Conservation (phyloP, 352 stramenopile genomes). For the Pythium biforme region DNA sequence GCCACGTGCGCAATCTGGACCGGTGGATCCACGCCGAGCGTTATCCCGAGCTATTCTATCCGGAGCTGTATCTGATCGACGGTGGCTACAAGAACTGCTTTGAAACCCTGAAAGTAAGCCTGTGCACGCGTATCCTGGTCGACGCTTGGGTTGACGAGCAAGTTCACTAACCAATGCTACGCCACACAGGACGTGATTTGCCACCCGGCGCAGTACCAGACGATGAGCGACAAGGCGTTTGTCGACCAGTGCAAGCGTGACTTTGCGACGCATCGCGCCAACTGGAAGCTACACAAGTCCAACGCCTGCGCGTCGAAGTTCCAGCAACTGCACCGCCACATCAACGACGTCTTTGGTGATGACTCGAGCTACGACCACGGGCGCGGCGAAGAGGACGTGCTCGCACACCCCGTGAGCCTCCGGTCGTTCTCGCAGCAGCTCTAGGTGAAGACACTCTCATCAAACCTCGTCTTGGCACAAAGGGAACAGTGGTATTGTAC, state of each 20-base stretch:
- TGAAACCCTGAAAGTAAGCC: constrained; percentile 35
- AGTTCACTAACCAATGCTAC: no score
- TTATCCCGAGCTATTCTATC: constrained; percentile 66
- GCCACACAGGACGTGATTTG: constrained; percentile 36
- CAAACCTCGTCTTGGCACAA: no score
- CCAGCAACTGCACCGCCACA: constrained; percentile 25
- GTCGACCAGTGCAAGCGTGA: constrained; percentile 42
- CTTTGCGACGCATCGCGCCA: constrained; percentile 43
- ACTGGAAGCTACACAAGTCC: constrained; percentile 53
- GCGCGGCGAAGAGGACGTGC: background rate
- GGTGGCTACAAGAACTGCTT: constrained; percentile 76
- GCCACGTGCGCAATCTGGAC: constrained; percentile 62
- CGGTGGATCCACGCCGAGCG: constrained; percentile 51
- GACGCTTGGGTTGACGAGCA: no score
- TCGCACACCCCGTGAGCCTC: background rate
- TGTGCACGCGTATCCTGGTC: no score
- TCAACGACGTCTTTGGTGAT: constrained; percentile 5
- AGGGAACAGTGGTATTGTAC: no score
- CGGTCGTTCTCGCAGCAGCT: constrained; percentile 16
- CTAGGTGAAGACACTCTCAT: background rate
- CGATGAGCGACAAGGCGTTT: constrained; percentile 52
- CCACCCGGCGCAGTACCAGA: constrained; percentile 37
- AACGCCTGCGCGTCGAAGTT: constrained; percentile 37
- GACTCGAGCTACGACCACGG: background rate
- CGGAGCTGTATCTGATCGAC: constrained; percentile 68